Base-by-base conservation (phyloP, 441 rosid species). In the Euphorbia schlechtendalii region DNA sequence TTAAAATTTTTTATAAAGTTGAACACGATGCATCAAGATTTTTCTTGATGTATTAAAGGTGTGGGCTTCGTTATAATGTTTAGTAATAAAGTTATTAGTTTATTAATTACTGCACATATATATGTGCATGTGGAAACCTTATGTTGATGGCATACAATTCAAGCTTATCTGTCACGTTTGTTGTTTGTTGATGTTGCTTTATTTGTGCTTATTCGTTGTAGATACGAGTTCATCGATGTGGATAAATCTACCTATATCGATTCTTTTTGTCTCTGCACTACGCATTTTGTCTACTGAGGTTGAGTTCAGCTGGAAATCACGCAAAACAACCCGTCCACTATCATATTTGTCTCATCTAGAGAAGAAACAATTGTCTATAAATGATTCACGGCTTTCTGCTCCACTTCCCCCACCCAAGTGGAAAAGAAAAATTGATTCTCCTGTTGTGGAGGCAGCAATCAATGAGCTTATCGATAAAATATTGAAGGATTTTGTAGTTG, bases 211-310 rank as follows among this genome's bases (percentile, higher is more conserved):
- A 8, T 24, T 11, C 14, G 15, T 58, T 41, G 73, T 87, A 95
- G 99, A 92, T 85, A 86, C 97, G 14, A 95, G 99, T 74, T 81
- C 87, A 48, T 89, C 95, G 45, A 88, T 92, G 98, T 86, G 86
- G 99, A 83, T 88, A 84, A 95, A 95, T 80, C 73, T 92, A 46
- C 99, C 99, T 12, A 76, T 95, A 67, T 87, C 96, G 24, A 74
- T 89, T 54, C 83, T 88, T 48, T 38, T 82, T 59, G 85, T 81
- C 55, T 75, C 78, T 11, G 80, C 71, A 13, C 11, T 86, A 28
- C 79, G 97, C 30, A 73, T 92, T 56, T 61, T 92, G 56, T 65
- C 63, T 67, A 84, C 73, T 55, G 83, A 84, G 76, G 88, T 95
- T 67, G 95, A 95, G 64, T 81, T 95, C 78, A 79, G 78, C 63